Percentiles rank a stretch among this genome's conserved stretches.
Conservation (phyloP, 768 basidiomycete genomes). For the Mycena rebaudengoi region DNA sequence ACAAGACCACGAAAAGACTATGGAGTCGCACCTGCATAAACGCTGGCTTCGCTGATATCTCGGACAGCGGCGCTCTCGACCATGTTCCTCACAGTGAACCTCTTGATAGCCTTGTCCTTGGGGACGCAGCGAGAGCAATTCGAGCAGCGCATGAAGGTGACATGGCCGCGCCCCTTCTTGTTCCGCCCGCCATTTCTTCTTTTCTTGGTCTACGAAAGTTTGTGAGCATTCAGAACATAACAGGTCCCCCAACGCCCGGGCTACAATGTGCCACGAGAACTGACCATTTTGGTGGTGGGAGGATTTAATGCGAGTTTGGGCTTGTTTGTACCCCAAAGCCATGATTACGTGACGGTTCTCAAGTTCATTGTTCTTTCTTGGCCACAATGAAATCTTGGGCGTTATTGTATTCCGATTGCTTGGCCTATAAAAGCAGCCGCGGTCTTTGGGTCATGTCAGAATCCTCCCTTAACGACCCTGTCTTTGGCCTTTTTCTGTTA, state of each 20-base stretch:
- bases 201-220: slow-evolving; percentile 95
- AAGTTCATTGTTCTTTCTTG: background rate
- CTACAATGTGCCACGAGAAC: too few species aligned
- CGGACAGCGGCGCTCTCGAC: slow-evolving; percentile 98
- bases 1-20: background rate
- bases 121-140: slow-evolving; percentile 98
- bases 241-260: too few species aligned
- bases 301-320: background rate
- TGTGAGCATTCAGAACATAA: too few species aligned
- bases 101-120: slow-evolving; percentile 99
- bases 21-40: slow-evolving; percentile 81
- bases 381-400: background rate
- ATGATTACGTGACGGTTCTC: background rate
- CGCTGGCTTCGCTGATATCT: slow-evolving; percentile 95
- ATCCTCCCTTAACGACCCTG: slow-evolving; percentile 19
- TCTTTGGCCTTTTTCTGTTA: slow-evolving; percentile 5
- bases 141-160: slow-evolving; percentile 94
- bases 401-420: slow-evolving; percentile 14
- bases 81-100: slow-evolving; percentile 99
- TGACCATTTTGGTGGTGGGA: slow-evolving; percentile 6
- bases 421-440: background rate
- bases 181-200: slow-evolving; percentile 99
- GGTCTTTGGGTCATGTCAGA: background rate
- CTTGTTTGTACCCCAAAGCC: too few species aligned
- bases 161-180: slow-evolving; percentile 99